These are phyloP conservation scores for Ophiostoma fasciatum DNA, from an alignment of 2,329 filamentous ascomycete species.

Conservation along the genomic window DNA sequence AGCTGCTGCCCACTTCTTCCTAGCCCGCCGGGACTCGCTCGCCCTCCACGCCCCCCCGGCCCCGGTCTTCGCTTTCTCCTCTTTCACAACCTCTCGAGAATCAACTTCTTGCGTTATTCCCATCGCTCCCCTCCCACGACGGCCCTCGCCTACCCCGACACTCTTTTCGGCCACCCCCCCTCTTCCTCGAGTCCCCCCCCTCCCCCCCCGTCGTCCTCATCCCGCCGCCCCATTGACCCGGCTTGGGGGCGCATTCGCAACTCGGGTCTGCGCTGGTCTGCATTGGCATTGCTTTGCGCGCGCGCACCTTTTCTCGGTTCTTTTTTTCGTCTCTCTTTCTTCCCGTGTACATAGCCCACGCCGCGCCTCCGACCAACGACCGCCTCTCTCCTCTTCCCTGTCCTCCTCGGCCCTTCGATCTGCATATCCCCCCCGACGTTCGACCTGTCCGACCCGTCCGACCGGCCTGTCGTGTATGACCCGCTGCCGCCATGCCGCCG, in stretches of 20 bases:
- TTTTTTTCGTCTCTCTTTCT: background rate
- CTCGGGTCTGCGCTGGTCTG: too few species aligned
- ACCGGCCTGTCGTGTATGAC: background rate
- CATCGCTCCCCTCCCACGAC: too few species aligned
- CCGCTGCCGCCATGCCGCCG: conserved; percentile 12
- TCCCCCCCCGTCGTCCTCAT: background rate
- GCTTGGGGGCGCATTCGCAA: background rate
- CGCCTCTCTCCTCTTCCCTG: background rate
- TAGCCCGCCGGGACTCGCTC: background rate
- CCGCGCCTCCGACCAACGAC: too few species aligned
- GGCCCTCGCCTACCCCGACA: background rate
- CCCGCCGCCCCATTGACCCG: too few species aligned
- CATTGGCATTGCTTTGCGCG: conserved; percentile 3
- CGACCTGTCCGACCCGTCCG: too few species aligned
- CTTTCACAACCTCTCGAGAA: background rate
- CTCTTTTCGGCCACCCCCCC: too few species aligned
- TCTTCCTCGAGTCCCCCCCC: too few species aligned
- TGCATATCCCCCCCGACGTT: too few species aligned
- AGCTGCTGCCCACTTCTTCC: conserved; percentile 5
- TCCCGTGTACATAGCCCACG: conserved; percentile 9
- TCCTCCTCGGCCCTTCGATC: background rate
- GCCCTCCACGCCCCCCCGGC: too few species aligned
- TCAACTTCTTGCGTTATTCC: too few species aligned
- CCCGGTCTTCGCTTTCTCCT: conserved; percentile 3
- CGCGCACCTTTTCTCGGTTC: background rate